Evolutionary conservation across 495 filamentous ascomycete genomes (phyloP).

Genomic region (Aspergillus avenaceus): DNA sequence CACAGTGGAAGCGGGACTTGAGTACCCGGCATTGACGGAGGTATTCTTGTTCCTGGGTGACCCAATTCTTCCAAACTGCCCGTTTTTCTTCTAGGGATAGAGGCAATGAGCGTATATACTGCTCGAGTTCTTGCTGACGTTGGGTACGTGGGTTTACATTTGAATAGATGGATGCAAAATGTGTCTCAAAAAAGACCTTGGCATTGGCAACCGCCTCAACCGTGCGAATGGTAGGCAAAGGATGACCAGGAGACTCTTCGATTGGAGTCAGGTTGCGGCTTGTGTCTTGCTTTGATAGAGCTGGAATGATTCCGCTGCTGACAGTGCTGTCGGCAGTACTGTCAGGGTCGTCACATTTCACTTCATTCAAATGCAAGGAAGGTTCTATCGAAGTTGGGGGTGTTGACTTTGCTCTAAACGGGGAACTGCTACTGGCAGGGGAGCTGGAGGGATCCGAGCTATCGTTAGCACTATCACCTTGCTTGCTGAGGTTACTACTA

Average conservation of each 20-base stretch:
- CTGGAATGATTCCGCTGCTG: slow-evolving; percentile 9
- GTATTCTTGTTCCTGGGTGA: slow-evolving; percentile 64
- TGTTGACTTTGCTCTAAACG: slow-evolving; percentile 31
- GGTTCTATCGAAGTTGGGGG: slow-evolving; percentile 33
- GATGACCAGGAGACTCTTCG: slow-evolving; percentile 12
- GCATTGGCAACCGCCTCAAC: slow-evolving; percentile 74
- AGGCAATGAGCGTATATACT: slow-evolving; percentile 47
- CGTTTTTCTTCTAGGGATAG: slow-evolving; percentile 54
- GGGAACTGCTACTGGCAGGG: slow-evolving; percentile 30
- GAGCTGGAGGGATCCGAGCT: slow-evolving; percentile 38
- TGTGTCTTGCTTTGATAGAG: slow-evolving; percentile 4
- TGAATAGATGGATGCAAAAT: slow-evolving; percentile 65
- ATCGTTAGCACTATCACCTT: slow-evolving; percentile 28
- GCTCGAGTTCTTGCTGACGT: slow-evolving; percentile 65
- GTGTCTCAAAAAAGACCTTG: slow-evolving; percentile 82
- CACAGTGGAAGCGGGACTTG: slow-evolving; percentile 54
- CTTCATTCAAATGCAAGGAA: slow-evolving; percentile 15
- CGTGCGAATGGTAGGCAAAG: slow-evolving; percentile 62
- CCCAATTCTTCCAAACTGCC: slow-evolving; percentile 54
- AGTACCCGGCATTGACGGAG: slow-evolving; percentile 69
- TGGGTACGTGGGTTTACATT: slow-evolving; percentile 55
- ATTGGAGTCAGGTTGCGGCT: slow-evolving; percentile 13
- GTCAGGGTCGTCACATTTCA: slow-evolving; percentile 12
- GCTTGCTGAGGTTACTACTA: slow-evolving; percentile 9
- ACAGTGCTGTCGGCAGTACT: not conserved